Evolutionary conservation across 2,329 filamentous ascomycete genomes (phyloP).

Genomic region (Aspergillus latus): DNA sequence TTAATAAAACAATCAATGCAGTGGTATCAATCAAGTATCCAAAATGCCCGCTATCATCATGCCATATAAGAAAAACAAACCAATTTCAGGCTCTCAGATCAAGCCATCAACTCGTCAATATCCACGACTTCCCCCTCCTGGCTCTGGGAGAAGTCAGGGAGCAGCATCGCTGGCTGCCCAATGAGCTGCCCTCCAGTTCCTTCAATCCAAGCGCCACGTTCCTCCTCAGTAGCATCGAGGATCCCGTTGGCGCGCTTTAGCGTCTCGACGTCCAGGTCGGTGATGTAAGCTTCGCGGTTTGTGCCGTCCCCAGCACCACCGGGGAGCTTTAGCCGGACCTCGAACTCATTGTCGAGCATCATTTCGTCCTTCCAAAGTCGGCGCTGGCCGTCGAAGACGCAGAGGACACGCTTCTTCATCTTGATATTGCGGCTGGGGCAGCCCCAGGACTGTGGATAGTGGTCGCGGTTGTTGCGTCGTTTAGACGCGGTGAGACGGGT

Average conservation of each 20-base stretch:
- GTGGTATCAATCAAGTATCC: conserved; percentile 24
- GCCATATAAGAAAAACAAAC: conserved; percentile 28
- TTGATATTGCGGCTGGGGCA: conserved; percentile 91
- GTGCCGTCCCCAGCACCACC: conserved; percentile 79
- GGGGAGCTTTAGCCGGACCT: conserved; percentile 79
- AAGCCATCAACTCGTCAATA: conserved; percentile 37
- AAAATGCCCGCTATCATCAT: conserved; percentile 20
- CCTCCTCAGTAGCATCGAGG: conserved; percentile 74
- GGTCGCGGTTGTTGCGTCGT: conserved; percentile 85
- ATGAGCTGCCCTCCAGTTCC: conserved; percentile 32
- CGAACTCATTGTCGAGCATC: conserved; percentile 94
- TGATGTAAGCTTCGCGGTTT: conserved; percentile 78
- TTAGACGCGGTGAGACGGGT: conserved; percentile 60
- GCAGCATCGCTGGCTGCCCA: conserved; percentile 33
- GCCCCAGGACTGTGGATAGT: conserved; percentile 93
- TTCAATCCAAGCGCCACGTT: conserved; percentile 77
- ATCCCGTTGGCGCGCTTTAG: conserved; percentile 84
- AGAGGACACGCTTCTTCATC: conserved; percentile 95
- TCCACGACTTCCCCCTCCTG: conserved; percentile 33
- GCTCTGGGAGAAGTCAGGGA: conserved; percentile 30
- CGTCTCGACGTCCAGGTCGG: conserved; percentile 89
- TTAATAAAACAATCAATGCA: conserved; percentile 11
- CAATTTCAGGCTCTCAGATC: conserved; percentile 20
- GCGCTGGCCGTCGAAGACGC: conserved; percentile 84
- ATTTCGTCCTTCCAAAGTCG: conserved; percentile 97